Conservation (phyloP, 257 asterid species). For the Ilex aquifolium region DNA sequence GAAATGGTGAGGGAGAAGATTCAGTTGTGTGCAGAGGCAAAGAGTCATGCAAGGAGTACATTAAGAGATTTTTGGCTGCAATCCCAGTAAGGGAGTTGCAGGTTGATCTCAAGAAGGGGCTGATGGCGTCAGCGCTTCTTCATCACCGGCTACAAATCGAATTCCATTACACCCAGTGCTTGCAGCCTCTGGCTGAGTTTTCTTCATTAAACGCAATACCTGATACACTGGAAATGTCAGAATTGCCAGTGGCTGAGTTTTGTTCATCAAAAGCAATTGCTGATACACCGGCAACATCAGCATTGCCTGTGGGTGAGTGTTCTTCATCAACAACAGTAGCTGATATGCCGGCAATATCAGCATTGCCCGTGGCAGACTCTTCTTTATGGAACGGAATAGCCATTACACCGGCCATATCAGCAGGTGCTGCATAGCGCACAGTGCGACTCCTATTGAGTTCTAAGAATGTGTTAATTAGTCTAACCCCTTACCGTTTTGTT, state of each 20-base stretch:
- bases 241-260: conserved; percentile 5
- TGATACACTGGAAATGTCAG: conserved; percentile 9
- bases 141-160: conserved; percentile 68
- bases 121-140: conserved; percentile 46
- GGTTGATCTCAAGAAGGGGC: conserved; percentile 51
- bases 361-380: conserved; percentile 2
- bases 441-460: too few relatives aligned
- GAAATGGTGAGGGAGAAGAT: conserved; percentile 2
- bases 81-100: conserved; percentile 59
- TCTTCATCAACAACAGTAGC: conserved; percentile 1
- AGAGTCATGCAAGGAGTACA: conserved; percentile 63
- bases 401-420: too few relatives aligned
- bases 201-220: not conserved
- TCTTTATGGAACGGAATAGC: too few relatives aligned
- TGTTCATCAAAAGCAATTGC: too few relatives aligned
- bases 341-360: conserved; percentile 10
- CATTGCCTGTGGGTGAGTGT: not conserved
- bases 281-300: too few relatives aligned
- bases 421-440: too few relatives aligned
- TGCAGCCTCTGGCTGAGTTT: not conserved
- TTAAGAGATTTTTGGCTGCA: conserved; percentile 64
- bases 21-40: conserved; percentile 26
- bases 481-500: conserved; percentile 5
- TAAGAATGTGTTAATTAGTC: not conserved
- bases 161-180: conserved; percentile 42